Base-by-base conservation (phyloP, 2,329 filamentous ascomycete genomes). In the Trichoderma breve region DNA sequence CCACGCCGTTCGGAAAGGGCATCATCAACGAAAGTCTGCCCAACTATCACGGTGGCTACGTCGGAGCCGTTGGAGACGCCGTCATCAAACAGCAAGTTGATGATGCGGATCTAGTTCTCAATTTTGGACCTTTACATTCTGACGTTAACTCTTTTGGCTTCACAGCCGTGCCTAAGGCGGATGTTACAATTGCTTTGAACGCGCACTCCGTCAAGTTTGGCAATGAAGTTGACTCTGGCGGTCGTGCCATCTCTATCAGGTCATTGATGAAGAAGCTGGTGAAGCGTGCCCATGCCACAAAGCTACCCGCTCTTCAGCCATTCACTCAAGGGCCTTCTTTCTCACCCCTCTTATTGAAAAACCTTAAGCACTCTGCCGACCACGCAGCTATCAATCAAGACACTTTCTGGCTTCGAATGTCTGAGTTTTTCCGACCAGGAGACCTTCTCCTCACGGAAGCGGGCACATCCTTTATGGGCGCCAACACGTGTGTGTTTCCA, bases 381-480 rank as follows among this genome's bases (percentile, higher is more conserved):
- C 67, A 82, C 12, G 78, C 79, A 4, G 77, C 80, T 3, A 85
- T 89, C 21, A 83, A 83, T 4, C 85, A 87, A 61, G 83, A 84
- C 36, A 83, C 82, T 60, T 82, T 87, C 70, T 90, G 83, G 84
- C 81, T 81, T 53, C 77, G 81, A 14, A 78, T 87, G 30, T 83
- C 79, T 60, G 81, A 81, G 11, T 83, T 88, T 77, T 78, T 90
- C 72, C 81, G 80, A 11, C 79, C 83, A 2, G 85, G 85, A 6
- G 88, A 90, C 75, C 85, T 90, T 51, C 75, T 90, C 18, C 81
- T 90, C 58, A 84, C 84, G 4, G 88, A 90, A 77, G 89, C 88
- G 0, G 89, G 88, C 6, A 91, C 88, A 3, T 81, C 87, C 0
- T 83, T 84, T 14, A 87, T 87, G 72, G 89, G 89, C 5, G 83